Conservation (phyloP, 257 asterid genomes). For the Coffea canephora region DNA sequence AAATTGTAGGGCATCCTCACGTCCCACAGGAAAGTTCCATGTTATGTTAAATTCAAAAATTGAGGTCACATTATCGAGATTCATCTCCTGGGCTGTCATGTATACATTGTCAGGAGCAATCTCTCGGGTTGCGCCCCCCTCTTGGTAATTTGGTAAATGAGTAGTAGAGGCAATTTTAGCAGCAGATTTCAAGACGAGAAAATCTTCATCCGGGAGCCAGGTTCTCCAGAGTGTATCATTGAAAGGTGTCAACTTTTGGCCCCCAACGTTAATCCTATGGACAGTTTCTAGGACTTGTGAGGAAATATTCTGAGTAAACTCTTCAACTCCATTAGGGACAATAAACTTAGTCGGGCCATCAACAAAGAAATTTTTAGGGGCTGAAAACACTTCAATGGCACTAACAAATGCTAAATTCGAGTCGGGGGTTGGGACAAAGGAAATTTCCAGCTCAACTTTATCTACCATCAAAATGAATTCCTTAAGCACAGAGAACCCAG, state of each 20-base stretch:
- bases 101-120: constrained; percentile 71
- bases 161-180: constrained; percentile 47
- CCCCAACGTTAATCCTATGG: constrained; percentile 85
- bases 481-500: constrained; percentile 31
- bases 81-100: constrained; percentile 78
- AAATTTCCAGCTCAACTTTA: constrained; percentile 44
- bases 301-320: constrained; percentile 60
- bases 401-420: constrained; percentile 53
- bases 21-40: constrained; percentile 65
- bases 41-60: constrained; percentile 51
- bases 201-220: constrained; percentile 75
- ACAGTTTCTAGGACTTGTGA: constrained; percentile 58
- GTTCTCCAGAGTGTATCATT: constrained; percentile 82
- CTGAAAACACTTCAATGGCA: constrained; percentile 75
- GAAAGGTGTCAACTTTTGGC: constrained; percentile 58
- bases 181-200: constrained; percentile 62
- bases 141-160: constrained; percentile 54
- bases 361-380: constrained; percentile 57
- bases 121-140: constrained; percentile 65
- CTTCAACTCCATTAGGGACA: constrained; percentile 43
- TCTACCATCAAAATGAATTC: constrained; percentile 66
- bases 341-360: constrained; percentile 47
- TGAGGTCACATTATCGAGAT: constrained; percentile 37
- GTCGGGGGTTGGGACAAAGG: constrained; percentile 41
- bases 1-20: constrained; percentile 30